Evolutionary conservation across 2,329 filamentous ascomycete species (phyloP), one percentile per base, ranked within the genome.

Genomic region (Elsinoe arachidis): DNA sequence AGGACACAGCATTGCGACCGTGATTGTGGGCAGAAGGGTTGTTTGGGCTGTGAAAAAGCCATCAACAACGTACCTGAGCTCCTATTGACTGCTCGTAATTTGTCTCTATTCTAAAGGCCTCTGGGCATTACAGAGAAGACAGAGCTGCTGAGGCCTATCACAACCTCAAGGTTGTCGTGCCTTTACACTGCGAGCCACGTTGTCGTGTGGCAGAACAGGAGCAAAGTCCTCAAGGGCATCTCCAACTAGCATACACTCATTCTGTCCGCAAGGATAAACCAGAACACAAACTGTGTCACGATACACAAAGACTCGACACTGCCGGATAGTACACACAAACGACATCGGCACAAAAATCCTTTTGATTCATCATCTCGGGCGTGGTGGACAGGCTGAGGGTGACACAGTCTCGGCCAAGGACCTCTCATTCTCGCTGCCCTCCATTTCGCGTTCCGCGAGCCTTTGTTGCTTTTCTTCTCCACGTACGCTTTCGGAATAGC

Each of bases 1-100:
- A 55, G 54, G 57, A 61, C 56, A 59, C 46, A 58, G 43, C 26
- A 44, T 57, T 58, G 59, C 57, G 59, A 61, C 55, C 41, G 57
- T 61, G 57, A 55, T 30, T 61, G 57, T 55, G 23, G 44, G 53
- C 57, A 55, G 57, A 37, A 35, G 55, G 54, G 30, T 46, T 54
- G 19, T 17, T 15, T 35, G 14, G 39, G 37, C 37, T 52, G 19
- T 57, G 58, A 53, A 49, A 56, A 53, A 49, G 54, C 54, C 52
- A 49, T 23, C 49, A 21, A 35, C 58, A 23, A 23, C 41, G 41
- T 46, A 53, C 33, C 49, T 39, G 30, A 53, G 49, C 49, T 39
- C 14, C 33, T 35, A 30, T 53, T 53, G 49, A 53, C 49, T 53
- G 35, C 49, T 53, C 49, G 49, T 53, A 53, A 53, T 53, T 19